Evolutionary conservation across 805 yeast genomes (phyloP).

Genomic region (Candida silvicultrix): DNA sequence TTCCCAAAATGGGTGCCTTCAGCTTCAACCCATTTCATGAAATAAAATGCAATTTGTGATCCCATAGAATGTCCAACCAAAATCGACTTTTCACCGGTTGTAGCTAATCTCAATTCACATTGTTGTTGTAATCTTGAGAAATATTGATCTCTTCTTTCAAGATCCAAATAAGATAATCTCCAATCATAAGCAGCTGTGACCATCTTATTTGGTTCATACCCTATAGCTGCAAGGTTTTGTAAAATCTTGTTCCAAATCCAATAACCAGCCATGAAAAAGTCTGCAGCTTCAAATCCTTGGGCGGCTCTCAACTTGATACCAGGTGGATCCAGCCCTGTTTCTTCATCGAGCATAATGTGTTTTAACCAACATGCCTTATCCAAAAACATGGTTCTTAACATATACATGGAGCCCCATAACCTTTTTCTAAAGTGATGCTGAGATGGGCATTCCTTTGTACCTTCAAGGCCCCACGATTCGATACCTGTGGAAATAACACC

Average conservation of each 20-base stretch:
- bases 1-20: conserved; percentile 74
- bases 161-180: conserved; percentile 85
- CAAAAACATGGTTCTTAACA: conserved; percentile 86
- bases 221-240: conserved; percentile 91
- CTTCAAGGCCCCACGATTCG: conserved; percentile 85
- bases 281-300: conserved; percentile 95
- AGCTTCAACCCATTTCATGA: conserved; percentile 96
- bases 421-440: conserved; percentile 83
- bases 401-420: conserved; percentile 95
- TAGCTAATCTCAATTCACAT: conserved; percentile 53
- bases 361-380: conserved; percentile 93
- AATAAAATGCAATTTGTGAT: conserved; percentile 79
- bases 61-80: conserved; percentile 96
- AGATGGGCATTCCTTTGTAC: conserved; percentile 75
- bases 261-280: conserved; percentile 93
- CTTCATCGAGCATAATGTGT: conserved; percentile 82
- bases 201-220: conserved; percentile 91
- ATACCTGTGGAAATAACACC: conserved; percentile 95
- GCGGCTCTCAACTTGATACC: conserved; percentile 79
- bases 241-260: conserved; percentile 98
- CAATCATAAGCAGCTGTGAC: conserved; percentile 91
- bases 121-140: conserved; percentile 69
- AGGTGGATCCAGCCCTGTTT: conserved; percentile 91
- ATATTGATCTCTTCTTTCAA: conserved; percentile 83
- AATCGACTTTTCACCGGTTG: conserved; percentile 62